Base-by-base conservation (phyloP, 2,329 filamentous ascomycete species). In the Penicillium griseofulvum region DNA sequence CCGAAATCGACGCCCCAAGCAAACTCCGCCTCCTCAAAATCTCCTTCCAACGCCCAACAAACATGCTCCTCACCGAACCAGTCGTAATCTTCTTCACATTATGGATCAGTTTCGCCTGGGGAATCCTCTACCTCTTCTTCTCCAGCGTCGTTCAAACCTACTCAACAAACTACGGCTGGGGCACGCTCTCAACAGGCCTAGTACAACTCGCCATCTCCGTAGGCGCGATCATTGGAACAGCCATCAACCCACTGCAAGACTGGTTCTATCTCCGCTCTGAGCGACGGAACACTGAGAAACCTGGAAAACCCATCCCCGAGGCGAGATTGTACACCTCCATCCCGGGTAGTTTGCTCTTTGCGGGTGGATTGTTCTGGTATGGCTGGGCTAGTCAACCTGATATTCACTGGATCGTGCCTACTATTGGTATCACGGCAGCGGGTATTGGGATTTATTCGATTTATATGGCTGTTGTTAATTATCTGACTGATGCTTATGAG, bases 401-500 rank as follows among this genome's bases (percentile, higher is more conserved):
- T 43, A 53, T 11, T 58, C 69, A 69, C 38, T 74, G 71, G 71
- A 73, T 74, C 12, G 70, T 73, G 2, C 71, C 71, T 0, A 66
- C 66, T 1, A 57, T 63, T 0, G 68, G 67, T 0, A 62, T 75
- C 2, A 71, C 66, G 1, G 67, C 71, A 11, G 69, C 75, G 0
- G 76, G 77, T 0, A 59, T 76, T 26, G 74, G 68, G 4, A 77
- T 79, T 1, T 74, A 74, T 29, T 70, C 69, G 10, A 80, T 79
- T 11, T 74, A 76, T 52, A 72, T 81, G 60, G 77, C 76, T 22
- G 79, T 76, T 3, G 72, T 79, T 5, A 81, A 81, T 14, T 79
- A 79, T 47, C 65, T 78, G 24, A 75, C 73, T 2, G 78, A 81
- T 56, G 74, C 78, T 0, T 81, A 81, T 56, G 76, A 78, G 33